A percentile compares a stretch with the other conserved stretches of the same genome.
Conservation (phyloP, 352 stramenopile genomes). For the Hyphochytrium catenoides region DNA sequence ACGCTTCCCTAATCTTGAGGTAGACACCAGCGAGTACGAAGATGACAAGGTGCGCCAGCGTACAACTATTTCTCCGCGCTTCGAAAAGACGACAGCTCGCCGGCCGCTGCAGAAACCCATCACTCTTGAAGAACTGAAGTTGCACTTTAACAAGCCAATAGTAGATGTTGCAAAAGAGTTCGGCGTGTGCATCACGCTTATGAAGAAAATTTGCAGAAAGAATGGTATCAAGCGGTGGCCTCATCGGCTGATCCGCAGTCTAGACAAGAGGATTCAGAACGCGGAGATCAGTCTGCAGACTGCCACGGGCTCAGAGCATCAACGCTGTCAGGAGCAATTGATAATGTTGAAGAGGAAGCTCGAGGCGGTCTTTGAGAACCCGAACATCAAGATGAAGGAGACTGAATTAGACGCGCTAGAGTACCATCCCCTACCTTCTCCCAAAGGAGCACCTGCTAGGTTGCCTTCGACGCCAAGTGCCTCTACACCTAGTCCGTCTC, state of each 20-base stretch:
- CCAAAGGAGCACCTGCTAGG: too few relatives aligned
- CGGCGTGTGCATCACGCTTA: slow-evolving; percentile 52
- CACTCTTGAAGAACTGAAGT: slow-evolving; percentile 44
- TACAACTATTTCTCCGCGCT: too few relatives aligned
- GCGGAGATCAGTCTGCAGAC: slow-evolving; percentile 31
- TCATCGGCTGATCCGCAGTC: slow-evolving; percentile 44
- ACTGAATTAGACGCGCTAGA: too few relatives aligned
- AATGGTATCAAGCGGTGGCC: slow-evolving; percentile 51
- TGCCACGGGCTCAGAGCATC: slow-evolving; percentile 21
- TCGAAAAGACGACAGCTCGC: too few relatives aligned
- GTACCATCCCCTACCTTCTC: too few relatives aligned
- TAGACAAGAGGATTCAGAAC: slow-evolving; percentile 50
- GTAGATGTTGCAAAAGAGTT: slow-evolving; percentile 45
- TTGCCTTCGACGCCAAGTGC: too few relatives aligned
- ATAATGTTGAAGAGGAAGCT: slow-evolving; percentile 27
- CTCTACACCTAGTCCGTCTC: too few relatives aligned
- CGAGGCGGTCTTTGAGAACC: slow-evolving; percentile 47
- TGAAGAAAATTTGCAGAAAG: slow-evolving; percentile 60
- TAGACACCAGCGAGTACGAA: too few relatives aligned
- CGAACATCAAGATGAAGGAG: slow-evolving; percentile 60
- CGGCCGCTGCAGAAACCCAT: too few relatives aligned
- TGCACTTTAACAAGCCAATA: slow-evolving; percentile 60
- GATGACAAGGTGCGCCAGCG: too few relatives aligned
- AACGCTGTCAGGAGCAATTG: slow-evolving; percentile 34
- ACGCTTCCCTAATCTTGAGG: too few relatives aligned